Base-by-base conservation (phyloP, 495 filamentous ascomycete species). In the Platismatia glauca region DNA sequence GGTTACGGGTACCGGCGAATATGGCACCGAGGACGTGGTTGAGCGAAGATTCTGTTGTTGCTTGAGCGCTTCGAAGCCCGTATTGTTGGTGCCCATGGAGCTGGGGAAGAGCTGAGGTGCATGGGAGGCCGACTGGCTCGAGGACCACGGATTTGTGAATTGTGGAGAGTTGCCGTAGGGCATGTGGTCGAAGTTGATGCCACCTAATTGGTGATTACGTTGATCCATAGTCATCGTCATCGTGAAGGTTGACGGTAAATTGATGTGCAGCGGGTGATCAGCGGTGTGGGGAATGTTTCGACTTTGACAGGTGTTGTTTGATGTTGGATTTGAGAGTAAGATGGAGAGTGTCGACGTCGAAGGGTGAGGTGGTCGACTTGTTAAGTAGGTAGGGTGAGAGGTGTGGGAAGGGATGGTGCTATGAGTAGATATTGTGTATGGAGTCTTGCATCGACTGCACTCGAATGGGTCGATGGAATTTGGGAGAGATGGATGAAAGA, bases 101-200 rank as follows among this genome's bases (percentile, higher is more conserved):
- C 78, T 82, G 57, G 81, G 74, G 63, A 85, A 86, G 34, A 84
- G 70, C 5, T 68, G 66, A 44, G 62, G 39, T 31, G 56, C 24
- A 2, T 81, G 78, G 31, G 78, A 76, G 22, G 79, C 74, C 52
- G 79, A 77, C 56, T 83, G 76, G 24, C 86, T 81, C 34, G 85
- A 79, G 61, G 79, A 80, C 92, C 92, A 97, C 20, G 93, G 93
- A 73, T 97, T 91, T 71, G 89, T 91, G 79, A 97, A 97, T 71
- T 93, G 89, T 56, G 91, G 90, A n/a, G 60, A 39, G 58, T 78
- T 86, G 69, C 84, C 81, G 77, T 87, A 87, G 66, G 85, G 82
- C 70, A 88, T 79, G 73, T 85, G 85, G 74, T 93, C 89, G 79
- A 92, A 95, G 74, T 83, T 82, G 79, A 93, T 83, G 78, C 89